These are phyloP conservation scores for Beauveria rudraprayagi DNA, from an alignment of 2,329 filamentous ascomycete species.

Conservation along the genomic window DNA sequence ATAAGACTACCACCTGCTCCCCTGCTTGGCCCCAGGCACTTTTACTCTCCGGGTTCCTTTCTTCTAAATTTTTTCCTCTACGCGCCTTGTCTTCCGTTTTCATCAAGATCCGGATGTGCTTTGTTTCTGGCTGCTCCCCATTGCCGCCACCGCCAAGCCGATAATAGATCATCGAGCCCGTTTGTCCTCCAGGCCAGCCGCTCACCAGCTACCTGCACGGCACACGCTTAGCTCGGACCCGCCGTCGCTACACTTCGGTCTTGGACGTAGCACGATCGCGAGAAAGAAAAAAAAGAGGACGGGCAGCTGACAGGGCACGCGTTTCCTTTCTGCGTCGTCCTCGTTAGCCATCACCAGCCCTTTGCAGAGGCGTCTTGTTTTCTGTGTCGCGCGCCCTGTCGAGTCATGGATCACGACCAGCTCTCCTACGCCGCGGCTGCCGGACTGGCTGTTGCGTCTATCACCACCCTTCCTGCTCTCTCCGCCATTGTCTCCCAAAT, in stretches of 20 bases:
- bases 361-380: not conserved
- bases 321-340: not conserved
- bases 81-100: not conserved
- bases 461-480: slow-evolving; percentile 31
- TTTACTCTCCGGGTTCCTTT: not conserved
- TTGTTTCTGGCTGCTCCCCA: not conserved
- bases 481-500: slow-evolving; percentile 26
- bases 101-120: not conserved
- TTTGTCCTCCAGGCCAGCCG: not conserved
- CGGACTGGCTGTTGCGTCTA: slow-evolving; percentile 26
- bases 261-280: not conserved
- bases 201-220: not conserved
- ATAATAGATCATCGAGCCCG: not conserved
- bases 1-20: slow-evolving; percentile 3
- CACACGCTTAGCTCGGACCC: not conserved
- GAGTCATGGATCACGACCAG: slow-evolving; percentile 8
- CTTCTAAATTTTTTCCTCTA: not conserved
- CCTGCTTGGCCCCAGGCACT: not conserved
- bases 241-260: not conserved
- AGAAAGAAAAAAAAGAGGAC: not conserved
- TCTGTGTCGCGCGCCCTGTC: not conserved
- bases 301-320: not conserved
- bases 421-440: slow-evolving; percentile 20
- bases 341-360: not conserved
- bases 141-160: not conserved